Evolutionary conservation across 768 basidiomycete genomes (phyloP).

Genomic region (Amanita rimosa): DNA sequence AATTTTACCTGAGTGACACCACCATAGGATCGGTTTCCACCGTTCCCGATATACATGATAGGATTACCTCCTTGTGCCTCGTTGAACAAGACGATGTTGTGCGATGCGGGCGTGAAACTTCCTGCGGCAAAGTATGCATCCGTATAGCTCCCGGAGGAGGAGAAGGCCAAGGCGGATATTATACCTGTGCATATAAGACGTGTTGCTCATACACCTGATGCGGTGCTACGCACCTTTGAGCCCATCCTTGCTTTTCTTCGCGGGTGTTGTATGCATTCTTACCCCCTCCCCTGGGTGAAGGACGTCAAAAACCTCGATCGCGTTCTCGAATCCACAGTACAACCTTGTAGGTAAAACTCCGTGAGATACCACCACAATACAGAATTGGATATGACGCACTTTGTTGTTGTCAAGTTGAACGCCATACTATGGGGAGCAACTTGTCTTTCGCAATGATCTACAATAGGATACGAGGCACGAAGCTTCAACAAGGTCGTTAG

Average conservation of each 20-base stretch:
- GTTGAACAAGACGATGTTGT: conserved; percentile 57
- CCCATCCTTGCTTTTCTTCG: conserved; percentile 72
- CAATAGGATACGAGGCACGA: conserved; percentile 83
- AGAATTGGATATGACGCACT: conserved; percentile 29
- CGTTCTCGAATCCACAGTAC: conserved; percentile 81
- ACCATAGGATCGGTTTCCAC: conserved; percentile 12
- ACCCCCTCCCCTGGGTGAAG: conserved; percentile 61
- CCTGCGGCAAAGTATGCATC: conserved; percentile 71
- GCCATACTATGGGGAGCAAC: conserved; percentile 78
- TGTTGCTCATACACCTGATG: too few species aligned
- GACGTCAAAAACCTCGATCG: conserved; percentile 80
- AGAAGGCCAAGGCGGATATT: conserved; percentile 76
- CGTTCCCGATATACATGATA: conserved; percentile 30
- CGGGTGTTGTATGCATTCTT: conserved; percentile 58
- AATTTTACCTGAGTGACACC: conserved; percentile 42
- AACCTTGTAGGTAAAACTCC: conserved; percentile 32
- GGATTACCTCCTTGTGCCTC: conserved; percentile 45
- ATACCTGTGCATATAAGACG: conserved; percentile 47
- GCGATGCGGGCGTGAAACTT: conserved; percentile 41
- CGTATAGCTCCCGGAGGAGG: conserved; percentile 37
- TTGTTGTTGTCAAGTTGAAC: conserved; percentile 60
- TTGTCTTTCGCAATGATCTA: conserved; percentile 89
- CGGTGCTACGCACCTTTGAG: conserved; percentile 61
- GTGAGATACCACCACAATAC: not conserved
- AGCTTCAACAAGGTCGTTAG: conserved; percentile 33